Percentiles rank a stretch among this genome's conserved stretches.
phyloP scores from a whole-genome alignment of 768 basidiomycete species.

The Ramaria rubella region DNA sequence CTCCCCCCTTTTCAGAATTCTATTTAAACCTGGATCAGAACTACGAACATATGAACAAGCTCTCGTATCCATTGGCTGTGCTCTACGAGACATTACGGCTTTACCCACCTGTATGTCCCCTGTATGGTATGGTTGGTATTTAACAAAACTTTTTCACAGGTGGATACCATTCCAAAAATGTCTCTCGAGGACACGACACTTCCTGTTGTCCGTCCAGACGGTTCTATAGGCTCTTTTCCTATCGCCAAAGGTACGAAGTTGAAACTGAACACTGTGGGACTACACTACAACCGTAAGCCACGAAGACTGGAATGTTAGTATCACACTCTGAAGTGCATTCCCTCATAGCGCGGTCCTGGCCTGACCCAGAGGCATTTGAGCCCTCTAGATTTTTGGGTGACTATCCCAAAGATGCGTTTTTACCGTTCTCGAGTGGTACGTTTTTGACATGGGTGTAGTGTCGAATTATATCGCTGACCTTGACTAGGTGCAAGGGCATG shows the following conservation, averaged over 20 bases:
- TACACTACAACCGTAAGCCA: constrained; percentile 47
- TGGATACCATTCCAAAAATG: constrained; percentile 36
- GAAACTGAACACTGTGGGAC: constrained; percentile 31
- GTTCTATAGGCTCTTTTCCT: constrained; percentile 33
- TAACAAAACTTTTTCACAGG: constrained; percentile 21
- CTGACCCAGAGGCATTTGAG: constrained; percentile 42
- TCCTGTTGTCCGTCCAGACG: constrained; percentile 26
- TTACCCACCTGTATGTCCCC: constrained; percentile 16
- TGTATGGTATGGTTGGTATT: neutral
- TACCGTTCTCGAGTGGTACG: constrained; percentile 44
- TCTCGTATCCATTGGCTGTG: constrained; percentile 12
- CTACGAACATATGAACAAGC: constrained; percentile 11
- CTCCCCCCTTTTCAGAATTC: neutral
- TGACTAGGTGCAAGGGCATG: constrained; percentile 8
- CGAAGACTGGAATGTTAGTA: neutral
- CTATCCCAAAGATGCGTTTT: constrained; percentile 48
- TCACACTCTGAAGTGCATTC: neutral
- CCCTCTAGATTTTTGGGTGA: constrained; percentile 45
- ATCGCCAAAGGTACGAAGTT: constrained; percentile 39
- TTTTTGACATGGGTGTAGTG: neutral
- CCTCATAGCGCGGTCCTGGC: constrained; percentile 46
- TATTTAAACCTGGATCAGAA: neutral
- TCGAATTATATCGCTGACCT: neutral
- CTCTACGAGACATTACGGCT: constrained; percentile 19
- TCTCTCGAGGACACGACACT: constrained; percentile 42